A percentile compares a stretch with the other conserved stretches of the same genome.
Evolutionary conservation across 768 basidiomycete genomes (phyloP).

Genomic region (Boletus rubroflammeus): DNA sequence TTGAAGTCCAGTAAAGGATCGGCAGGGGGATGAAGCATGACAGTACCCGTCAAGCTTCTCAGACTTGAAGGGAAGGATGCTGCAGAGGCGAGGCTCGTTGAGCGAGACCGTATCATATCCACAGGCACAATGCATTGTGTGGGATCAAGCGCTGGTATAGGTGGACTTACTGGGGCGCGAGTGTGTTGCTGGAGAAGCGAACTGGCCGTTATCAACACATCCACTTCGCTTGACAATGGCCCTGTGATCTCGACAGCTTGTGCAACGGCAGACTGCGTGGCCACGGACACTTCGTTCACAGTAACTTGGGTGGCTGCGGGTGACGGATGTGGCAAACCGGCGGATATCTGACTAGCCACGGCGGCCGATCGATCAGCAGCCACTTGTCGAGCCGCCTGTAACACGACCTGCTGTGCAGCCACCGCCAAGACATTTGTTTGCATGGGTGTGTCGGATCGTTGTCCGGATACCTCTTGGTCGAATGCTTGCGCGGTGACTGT

Average conservation of each 20-base stretch:
- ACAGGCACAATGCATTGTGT: conserved; percentile 24
- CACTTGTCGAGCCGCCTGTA: conserved; percentile 66
- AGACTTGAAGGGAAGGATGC: conserved; percentile 26
- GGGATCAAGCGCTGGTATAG: conserved; percentile 24
- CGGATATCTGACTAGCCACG: conserved; percentile 38
- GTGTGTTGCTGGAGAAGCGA: conserved; percentile 47
- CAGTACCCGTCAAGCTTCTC: conserved; percentile 15
- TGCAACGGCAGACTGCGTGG: conserved; percentile 76
- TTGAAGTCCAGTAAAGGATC: conserved; percentile 27
- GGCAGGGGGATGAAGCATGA: conserved; percentile 24
- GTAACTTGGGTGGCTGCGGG: conserved; percentile 42
- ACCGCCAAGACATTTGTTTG: conserved; percentile 59
- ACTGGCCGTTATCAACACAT: conserved; percentile 72
- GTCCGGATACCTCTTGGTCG: conserved; percentile 62
- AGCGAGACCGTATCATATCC: conserved; percentile 36
- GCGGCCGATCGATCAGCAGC: conserved; percentile 49
- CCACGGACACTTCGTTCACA: conserved; percentile 54
- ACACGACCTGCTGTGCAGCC: conserved; percentile 78
- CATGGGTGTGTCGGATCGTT: conserved; percentile 42
- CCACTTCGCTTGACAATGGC: conserved; percentile 70
- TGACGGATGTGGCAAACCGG: conserved; percentile 35
- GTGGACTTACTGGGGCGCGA: conserved; percentile 27
- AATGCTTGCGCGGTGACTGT: conserved; percentile 70
- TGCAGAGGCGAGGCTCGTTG: conserved; percentile 29
- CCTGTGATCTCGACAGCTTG: conserved; percentile 78